Evolutionary conservation across 2,329 filamentous ascomycete species (phyloP), one percentile per base, ranked within the genome.

Genomic region (Alternaria sp.): DNA sequence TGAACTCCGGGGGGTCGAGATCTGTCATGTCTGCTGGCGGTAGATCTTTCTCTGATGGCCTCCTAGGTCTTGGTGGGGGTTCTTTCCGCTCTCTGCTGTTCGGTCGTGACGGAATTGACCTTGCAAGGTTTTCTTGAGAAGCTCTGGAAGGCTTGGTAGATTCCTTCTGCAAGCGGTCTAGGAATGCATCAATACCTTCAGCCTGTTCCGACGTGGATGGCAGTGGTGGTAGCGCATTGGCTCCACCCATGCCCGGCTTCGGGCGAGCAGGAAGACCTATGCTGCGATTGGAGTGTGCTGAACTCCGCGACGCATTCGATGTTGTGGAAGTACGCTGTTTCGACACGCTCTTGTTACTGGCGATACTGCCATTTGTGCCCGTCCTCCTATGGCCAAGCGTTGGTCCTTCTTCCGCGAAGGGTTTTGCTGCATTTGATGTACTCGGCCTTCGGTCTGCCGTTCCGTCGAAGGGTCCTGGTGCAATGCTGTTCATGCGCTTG

Each of bases 391-490:
- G 68, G 71, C 76, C 66, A 59, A 74, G 59, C 66, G 79, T 19
- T 71, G 71, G 55, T 62, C 74, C 74, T 61, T 32, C 67, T 66
- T 68, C 62, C 36, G 57, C 32, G 17, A 71, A 65, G 50, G 65
- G 61, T 59, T 66, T 72, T 58, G 73, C 68, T 79, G 81, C 68
- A 80, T 79, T 66, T 10, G 74, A 68, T 59, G 73, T 76, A 36
- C 75, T 77, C 23, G 77, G 77, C 59, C 75, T 74, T 45, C 75
- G 69, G 28, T 75, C 69, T 30, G 66, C 55, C 79, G 30, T 68
- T 49, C 84, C 77, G 66, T 89, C 87, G 70, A 92, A 91, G 0
- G 90, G 90, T 0, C 89, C 90, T 1, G 90, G 88, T 1, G 87
- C 84, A 72, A 92, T 90, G 9, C 82, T 85, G 68, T 91, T 86